phyloP scores from a whole-genome alignment of 306 rosid genomes.

The Prunus davidiana region DNA sequence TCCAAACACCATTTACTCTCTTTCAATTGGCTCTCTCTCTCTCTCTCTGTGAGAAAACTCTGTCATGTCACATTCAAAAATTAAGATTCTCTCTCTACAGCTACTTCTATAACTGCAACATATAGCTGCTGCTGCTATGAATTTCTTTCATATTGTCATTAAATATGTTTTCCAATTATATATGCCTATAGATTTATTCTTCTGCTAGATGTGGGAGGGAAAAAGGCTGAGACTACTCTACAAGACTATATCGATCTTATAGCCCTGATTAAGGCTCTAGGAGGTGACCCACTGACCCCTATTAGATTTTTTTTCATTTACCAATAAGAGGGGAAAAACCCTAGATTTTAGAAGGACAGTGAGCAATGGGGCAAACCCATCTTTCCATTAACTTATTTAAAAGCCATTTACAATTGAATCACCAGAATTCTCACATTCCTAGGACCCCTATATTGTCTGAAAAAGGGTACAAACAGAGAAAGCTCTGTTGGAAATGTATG shows the following conservation, averaged over 20 bases:
- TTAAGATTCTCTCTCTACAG: constrained; percentile 39
- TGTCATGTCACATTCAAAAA: constrained; percentile 50
- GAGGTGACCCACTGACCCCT: background rate
- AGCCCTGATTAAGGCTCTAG: background rate
- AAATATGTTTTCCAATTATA: constrained; percentile 16
- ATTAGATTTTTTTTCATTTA: background rate
- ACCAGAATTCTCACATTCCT: constrained; percentile 26
- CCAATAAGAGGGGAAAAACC: constrained; percentile 13
- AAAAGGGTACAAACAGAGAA: constrained; percentile 20
- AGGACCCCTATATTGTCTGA: constrained; percentile 16
- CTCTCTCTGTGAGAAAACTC: constrained; percentile 23
- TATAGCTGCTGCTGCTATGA: background rate
- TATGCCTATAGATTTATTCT: background rate
- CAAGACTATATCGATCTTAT: constrained; percentile 11
- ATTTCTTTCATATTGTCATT: constrained; percentile 29
- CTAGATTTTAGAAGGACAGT: constrained; percentile 20
- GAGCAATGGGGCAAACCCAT: background rate
- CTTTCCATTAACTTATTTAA: constrained; percentile 9
- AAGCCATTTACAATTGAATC: constrained; percentile 10
- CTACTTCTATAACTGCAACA: constrained; percentile 40
- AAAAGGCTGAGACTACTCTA: background rate
- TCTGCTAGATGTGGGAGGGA: constrained; percentile 10
- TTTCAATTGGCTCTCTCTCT: constrained; percentile 38
- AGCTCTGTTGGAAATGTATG: background rate
- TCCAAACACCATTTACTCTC: constrained; percentile 32